Base-by-base conservation (phyloP, 345 rosid genomes). In the Eucalyptus grandis region DNA sequence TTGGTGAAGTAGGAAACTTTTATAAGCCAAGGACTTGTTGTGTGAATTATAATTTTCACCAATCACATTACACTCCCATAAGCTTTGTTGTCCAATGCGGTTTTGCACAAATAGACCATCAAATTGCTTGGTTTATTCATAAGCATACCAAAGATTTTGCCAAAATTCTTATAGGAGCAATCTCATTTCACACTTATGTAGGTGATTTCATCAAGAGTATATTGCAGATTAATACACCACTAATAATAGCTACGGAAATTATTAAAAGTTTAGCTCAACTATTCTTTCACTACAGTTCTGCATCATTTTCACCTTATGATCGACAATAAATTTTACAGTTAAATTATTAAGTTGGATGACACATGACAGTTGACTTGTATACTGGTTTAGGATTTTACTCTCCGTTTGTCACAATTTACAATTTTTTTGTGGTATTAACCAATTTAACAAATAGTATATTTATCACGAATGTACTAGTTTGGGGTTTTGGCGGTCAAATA, bases 321-420 rank as follows among this genome's bases (percentile, higher is more conserved):
- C 0, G 8, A 26, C 67, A 60, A 60, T 60, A 53, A 53, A 53
- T 53, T 53, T 53, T 21, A 53, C 4, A 21, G 5, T 8, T 9
- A 53, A 53, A 53, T 53, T 19, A 19, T 53, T 53, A 21, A 53
- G 26, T 21, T 53, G 58, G 21, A 53, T 53, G 11, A 53, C 5
- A 53, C 58, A 53, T 21, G 2, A 21, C 10, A 21, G 1, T 53
- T 53, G 26, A 53, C 58, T 53, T 53, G 2, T 53, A 8, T 53
- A 53, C 0, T 9, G 0, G 11, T 53, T 53, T 53, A 53, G 26
- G 5, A 53, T 21, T 53, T 53, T 53, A 53, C 26, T 53, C 11
- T 53, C 2, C 0, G 1, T 53, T 53, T 53, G 26, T 53, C 9
- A 53, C 2, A 4, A 0, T 53, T 53, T 3, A 8, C 24, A 53